phyloP scores from a whole-genome alignment of 202 grass and related monocot species.

The Setaria viridis region DNA sequence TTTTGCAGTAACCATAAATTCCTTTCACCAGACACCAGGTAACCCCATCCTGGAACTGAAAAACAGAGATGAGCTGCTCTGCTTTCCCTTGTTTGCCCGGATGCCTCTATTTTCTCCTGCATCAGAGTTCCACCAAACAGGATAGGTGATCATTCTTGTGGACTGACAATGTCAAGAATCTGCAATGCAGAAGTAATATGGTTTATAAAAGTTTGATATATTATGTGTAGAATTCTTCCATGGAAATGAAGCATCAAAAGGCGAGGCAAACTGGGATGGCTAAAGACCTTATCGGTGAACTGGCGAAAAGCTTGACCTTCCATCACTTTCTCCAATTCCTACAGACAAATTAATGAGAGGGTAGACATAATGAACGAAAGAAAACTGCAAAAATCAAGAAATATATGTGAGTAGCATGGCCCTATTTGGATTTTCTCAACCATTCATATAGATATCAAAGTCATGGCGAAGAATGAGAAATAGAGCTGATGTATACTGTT shows the following conservation, averaged over 20 bases:
- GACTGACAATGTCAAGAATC: constrained; percentile 80
- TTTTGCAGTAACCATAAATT: neutral
- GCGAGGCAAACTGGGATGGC: neutral
- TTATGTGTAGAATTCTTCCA: neutral
- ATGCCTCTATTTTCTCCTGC: constrained; percentile 27
- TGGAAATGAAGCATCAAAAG: neutral
- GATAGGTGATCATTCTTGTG: constrained; percentile 50
- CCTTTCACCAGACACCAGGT: neutral
- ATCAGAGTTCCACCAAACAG: constrained; percentile 14
- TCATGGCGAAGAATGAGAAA: constrained; percentile 26
- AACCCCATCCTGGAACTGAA: constrained; percentile 2
- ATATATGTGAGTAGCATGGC: neutral
- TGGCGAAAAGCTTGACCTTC: constrained; percentile 63
- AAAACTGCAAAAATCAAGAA: neutral
- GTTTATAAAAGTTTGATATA: neutral
- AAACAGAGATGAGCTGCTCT: constrained; percentile 5
- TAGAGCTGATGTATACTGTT: constrained; percentile 3
- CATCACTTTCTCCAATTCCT: constrained; percentile 83
- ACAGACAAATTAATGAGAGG: constrained; percentile 17
- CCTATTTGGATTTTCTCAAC: constrained; percentile 2
- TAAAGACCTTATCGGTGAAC: constrained; percentile 76
- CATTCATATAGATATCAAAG: neutral
- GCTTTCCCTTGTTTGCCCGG: constrained; percentile 27
- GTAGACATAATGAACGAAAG: constrained; percentile 32
- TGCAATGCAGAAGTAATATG: constrained; percentile 28